Evolutionary conservation across 768 basidiomycete genomes (phyloP).

Genomic region (Boletus vermiculosoides): DNA sequence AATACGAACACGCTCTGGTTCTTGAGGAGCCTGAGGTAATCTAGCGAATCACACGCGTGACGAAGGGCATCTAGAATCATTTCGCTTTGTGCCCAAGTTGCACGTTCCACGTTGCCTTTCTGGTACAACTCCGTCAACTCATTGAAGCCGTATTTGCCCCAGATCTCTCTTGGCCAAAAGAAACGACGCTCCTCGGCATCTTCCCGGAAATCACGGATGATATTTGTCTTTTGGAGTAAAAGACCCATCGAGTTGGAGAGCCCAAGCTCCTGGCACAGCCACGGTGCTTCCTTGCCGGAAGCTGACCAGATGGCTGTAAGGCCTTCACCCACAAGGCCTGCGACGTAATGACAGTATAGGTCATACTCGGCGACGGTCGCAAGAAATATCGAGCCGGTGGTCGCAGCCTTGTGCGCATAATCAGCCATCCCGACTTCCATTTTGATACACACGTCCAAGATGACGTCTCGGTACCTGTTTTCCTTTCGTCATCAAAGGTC

Average conservation of each 20-base stretch:
- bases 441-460: constrained; percentile 77
- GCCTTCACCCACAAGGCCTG: constrained; percentile 96
- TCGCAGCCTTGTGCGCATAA: constrained; percentile 80
- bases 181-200: constrained; percentile 80
- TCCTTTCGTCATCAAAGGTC: constrained; percentile 1
- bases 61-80: constrained; percentile 88
- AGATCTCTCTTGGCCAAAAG: constrained; percentile 97
- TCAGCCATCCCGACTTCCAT: constrained; percentile 97
- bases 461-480: constrained; percentile 69
- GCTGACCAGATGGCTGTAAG: constrained; percentile 85
- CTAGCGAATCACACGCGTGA: constrained; percentile 82
- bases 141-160: constrained; percentile 73
- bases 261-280: constrained; percentile 77
- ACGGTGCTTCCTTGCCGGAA: constrained; percentile 75
- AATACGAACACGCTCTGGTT: constrained; percentile 96
- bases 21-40: constrained; percentile 82
- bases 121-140: constrained; percentile 68
- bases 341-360: constrained; percentile 98
- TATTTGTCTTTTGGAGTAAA: constrained; percentile 96
- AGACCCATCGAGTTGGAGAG: constrained; percentile 95
- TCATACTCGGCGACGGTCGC: constrained; percentile 85
- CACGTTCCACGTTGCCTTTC: constrained; percentile 57
- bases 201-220: constrained; percentile 93
- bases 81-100: constrained; percentile 78
- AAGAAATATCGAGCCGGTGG: constrained; percentile 67